Evolutionary conservation across 345 rosid genomes (phyloP), one percentile per base, ranked within the genome.

Genomic region (Turnera subulata): DNA sequence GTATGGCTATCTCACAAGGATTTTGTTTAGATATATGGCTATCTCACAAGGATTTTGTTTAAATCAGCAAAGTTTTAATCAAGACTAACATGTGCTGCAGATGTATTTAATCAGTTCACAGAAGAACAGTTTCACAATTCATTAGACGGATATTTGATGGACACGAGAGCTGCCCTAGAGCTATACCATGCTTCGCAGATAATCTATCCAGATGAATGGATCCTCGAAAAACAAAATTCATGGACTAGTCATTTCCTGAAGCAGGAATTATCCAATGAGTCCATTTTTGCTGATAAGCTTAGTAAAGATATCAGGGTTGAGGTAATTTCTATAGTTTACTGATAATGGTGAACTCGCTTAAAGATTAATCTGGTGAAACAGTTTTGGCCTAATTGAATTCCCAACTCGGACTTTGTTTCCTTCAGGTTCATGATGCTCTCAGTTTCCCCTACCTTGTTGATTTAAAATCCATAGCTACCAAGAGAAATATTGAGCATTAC

Each of bases 361-460:
- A n/a, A 29, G 5, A 3, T 3, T 29, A 8, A 29, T 13, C 33
- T 16, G 5, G 39, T 43, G 23, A 51, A 24, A 6, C 50, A n/a
- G n/a, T n/a, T 32, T 9, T 19, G 39, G 13, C 63, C 44, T 8
- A n/a, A n/a, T n/a, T n/a, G 38, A 54, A 48, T 26, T 32, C 21
- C 44, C n/a, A 29, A 57, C 38, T 48, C 29, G 11, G 1, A 8
- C 35, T 29, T 47, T 11, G 11, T 58, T 64, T 59, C 50, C 48
- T 75, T 67, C 78, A 91, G 98, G 83, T 82, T 61, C 80, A 84
- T 23, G 72, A 82, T 65, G 76, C 88, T 32, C 81, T 91, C 56
- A 63, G 65, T 48, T 81, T 68, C 56, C 83, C 95, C 35, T 58
- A 58, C 46, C 69, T 76, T 17, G 78, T 80, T 60, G 79, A 69